Conservation (phyloP, 257 asterid genomes). For the Voacanga thouarsii region DNA sequence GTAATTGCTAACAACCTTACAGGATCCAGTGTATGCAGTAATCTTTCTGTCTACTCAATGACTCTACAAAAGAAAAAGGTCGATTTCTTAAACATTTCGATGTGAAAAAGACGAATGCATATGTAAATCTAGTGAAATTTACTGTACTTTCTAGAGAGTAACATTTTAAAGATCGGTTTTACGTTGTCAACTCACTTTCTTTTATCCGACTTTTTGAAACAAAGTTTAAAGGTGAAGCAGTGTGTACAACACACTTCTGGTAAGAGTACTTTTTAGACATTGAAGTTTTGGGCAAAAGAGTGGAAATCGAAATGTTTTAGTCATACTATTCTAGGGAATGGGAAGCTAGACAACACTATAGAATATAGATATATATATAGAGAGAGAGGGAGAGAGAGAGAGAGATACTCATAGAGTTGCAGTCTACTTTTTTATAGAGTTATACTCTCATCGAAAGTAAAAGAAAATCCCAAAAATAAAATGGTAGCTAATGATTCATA, state of each 20-base stretch:
- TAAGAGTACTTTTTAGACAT: neutral
- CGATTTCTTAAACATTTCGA: neutral
- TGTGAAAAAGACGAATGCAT: neutral
- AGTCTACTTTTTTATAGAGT: no score
- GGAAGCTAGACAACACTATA: neutral
- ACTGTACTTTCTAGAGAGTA: neutral
- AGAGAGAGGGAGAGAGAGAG: no score
- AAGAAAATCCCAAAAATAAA: neutral
- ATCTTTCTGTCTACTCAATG: no score
- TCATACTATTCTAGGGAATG: neutral
- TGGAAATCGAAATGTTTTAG: neutral
- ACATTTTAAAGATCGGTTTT: neutral
- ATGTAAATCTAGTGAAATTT: no score
- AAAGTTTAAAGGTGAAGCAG: conserved; percentile 1
- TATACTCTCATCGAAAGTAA: no score
- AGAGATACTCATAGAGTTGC: neutral
- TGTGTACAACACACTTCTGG: neutral
- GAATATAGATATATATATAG: neutral
- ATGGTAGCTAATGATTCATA: no score
- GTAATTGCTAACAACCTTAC: no score
- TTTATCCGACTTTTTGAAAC: neutral
- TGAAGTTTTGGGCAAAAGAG: neutral
- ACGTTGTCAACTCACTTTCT: neutral
- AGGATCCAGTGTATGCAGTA: neutral
- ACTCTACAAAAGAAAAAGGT: neutral